These are phyloP conservation scores for Phytophthora litchii DNA, from an alignment of 352 stramenopile genomes.

Conservation along the genomic window DNA sequence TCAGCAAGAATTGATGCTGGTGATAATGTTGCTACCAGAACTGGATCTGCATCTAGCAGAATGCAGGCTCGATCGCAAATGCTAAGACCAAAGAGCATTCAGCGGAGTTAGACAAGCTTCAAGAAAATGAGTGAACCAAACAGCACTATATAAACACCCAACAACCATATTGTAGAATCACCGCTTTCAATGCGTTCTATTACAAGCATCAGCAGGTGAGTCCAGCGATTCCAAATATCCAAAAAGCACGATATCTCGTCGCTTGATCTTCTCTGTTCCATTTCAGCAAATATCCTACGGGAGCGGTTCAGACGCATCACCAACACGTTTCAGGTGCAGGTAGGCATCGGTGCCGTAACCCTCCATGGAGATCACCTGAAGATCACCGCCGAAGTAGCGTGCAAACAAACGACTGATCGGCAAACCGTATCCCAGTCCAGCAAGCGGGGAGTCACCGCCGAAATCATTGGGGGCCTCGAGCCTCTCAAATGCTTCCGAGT, in stretches of 20 bases:
- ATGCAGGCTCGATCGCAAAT: conserved; percentile 65
- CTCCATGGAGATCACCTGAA: conserved; percentile 99
- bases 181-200: conserved; percentile 17
- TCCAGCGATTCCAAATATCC: conserved; percentile 3
- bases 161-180: background rate
- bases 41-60: conserved; percentile 40
- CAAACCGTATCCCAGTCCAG: conserved; percentile 96
- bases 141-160: background rate
- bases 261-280: background rate
- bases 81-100: conserved; percentile 54
- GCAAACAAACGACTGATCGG: conserved; percentile 97
- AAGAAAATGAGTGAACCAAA: background rate
- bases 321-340: conserved; percentile 93
- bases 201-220: conserved; percentile 11
- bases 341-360: conserved; percentile 99
- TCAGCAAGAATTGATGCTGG: background rate
- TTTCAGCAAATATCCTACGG: conserved; percentile 40
- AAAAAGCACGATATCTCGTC: conserved; percentile 2
- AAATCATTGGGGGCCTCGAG: conserved; percentile 90
- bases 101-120: conserved; percentile 1
- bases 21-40: conserved; percentile 10
- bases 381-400: conserved; percentile 99
- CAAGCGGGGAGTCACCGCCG: conserved; percentile 89
- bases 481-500: conserved; percentile 93
- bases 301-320: conserved; percentile 88